Evolutionary conservation across 495 filamentous ascomycete species (phyloP).

Genomic region (Tuber magnatum): DNA sequence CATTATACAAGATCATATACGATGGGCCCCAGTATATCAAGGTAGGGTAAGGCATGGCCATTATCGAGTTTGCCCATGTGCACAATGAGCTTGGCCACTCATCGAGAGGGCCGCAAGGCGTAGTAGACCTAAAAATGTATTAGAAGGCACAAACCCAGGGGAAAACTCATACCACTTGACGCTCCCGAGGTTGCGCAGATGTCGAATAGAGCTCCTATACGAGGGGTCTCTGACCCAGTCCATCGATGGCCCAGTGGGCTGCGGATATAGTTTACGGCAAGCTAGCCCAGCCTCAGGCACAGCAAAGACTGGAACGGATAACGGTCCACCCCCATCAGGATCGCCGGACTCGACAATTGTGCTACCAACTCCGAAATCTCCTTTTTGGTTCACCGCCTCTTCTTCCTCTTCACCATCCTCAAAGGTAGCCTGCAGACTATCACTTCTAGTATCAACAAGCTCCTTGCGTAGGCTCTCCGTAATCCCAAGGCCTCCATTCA

Average conservation of each 20-base stretch:
- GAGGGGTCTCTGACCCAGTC: constrained; percentile 25
- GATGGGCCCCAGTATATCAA: constrained; percentile 32
- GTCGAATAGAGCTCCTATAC: constrained; percentile 14
- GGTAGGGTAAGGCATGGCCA: constrained; percentile 32
- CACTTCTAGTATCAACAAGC: neutral
- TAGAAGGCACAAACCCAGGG: neutral
- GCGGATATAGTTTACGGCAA: neutral
- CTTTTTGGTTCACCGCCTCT: neutral
- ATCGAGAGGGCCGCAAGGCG: constrained; percentile 22
- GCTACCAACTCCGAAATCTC: neutral
- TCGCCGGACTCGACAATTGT: neutral
- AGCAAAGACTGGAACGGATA: neutral
- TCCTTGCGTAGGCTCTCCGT: neutral
- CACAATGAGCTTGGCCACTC: constrained; percentile 25
- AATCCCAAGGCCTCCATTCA: neutral
- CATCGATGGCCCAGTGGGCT: constrained; percentile 11
- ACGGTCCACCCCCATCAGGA: neutral
- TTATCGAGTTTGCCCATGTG: constrained; percentile 29
- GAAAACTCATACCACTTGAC: constrained; percentile 34
- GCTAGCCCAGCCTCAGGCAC: neutral
- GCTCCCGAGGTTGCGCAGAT: constrained; percentile 27
- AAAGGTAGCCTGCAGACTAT: neutral
- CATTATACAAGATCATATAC: constrained; percentile 31
- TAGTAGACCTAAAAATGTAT: constrained; percentile 25
- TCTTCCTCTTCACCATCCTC: neutral